A percentile compares a stretch with the other conserved stretches of the same genome.
Evolutionary conservation across 768 basidiomycete species (phyloP).

Genomic region (Lactarius sp.): DNA sequence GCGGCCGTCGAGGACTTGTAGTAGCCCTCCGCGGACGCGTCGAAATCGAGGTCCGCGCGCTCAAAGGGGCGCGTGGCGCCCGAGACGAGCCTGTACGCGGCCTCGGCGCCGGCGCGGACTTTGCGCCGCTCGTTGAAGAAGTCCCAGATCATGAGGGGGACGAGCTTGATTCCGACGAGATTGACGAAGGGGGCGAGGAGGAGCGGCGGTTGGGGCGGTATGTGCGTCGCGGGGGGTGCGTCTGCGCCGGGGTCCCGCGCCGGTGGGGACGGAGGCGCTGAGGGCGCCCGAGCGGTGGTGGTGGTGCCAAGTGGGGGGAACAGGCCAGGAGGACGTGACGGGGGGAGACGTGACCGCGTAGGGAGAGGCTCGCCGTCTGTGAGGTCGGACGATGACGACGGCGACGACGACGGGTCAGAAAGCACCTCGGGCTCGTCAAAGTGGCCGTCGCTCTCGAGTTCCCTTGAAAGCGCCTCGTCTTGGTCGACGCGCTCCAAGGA

Average conservation of each 20-base stretch:
- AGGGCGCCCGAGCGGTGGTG: constrained; percentile 30
- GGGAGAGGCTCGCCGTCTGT: constrained; percentile 39
- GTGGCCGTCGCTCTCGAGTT: constrained; percentile 63
- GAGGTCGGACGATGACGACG: constrained; percentile 27
- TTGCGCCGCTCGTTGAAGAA: constrained; percentile 87
- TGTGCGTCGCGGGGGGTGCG: constrained; percentile 45
- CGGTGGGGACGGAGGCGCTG: constrained; percentile 26
- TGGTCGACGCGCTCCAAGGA: constrained; percentile 60
- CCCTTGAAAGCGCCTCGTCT: constrained; percentile 64
- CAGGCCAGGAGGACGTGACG: constrained; percentile 32
- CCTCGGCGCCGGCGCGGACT: constrained; percentile 76
- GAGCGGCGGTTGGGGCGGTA: constrained; percentile 77
- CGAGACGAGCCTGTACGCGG: constrained; percentile 70
- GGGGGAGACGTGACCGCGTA: constrained; percentile 37
- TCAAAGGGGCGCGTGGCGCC: constrained; percentile 55
- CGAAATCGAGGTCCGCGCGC: constrained; percentile 67
- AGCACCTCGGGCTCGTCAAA: constrained; percentile 65
- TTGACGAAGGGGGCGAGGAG: constrained; percentile 71
- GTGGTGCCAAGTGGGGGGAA: constrained; percentile 31
- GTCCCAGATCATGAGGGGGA: constrained; percentile 86
- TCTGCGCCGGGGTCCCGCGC: constrained; percentile 31
- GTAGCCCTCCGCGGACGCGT: constrained; percentile 56
- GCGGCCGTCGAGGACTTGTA: constrained; percentile 58
- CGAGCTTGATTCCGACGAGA: constrained; percentile 74
- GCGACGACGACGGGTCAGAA: constrained; percentile 23